Percentiles rank a stretch among this genome's conserved stretches.
These are phyloP conservation scores for Bacidia gigantensis DNA, from an alignment of 495 filamentous ascomycete genomes.

Conservation along the genomic window DNA sequence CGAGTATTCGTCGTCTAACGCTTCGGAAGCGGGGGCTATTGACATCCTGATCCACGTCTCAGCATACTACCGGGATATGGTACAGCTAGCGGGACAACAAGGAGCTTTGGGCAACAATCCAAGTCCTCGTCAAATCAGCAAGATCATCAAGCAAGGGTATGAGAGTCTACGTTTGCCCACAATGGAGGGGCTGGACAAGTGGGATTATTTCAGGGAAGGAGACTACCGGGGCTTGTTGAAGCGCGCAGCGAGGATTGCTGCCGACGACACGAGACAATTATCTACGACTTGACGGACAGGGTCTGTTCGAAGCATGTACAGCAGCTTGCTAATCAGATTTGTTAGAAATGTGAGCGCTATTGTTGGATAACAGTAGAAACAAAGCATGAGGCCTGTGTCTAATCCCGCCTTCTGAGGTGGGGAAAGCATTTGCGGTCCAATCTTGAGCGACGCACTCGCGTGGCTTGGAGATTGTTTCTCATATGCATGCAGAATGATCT, in stretches of 20 bases:
- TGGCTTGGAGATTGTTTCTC: not conserved
- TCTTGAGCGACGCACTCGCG: not conserved
- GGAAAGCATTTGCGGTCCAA: not conserved
- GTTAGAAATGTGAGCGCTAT: not conserved
- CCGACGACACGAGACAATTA: constrained; percentile 29
- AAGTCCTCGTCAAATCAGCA: constrained; percentile 70
- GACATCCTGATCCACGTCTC: constrained; percentile 74
- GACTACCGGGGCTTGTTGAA: constrained; percentile 70
- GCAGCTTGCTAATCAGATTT: not conserved
- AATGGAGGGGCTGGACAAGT: constrained; percentile 67
- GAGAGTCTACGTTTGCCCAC: constrained; percentile 82
- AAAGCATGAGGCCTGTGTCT: not conserved
- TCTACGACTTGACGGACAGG: not conserved
- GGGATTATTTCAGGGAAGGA: constrained; percentile 52
- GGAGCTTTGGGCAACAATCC: constrained; percentile 41
- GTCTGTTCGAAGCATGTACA: not conserved
- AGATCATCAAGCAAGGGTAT: constrained; percentile 90
- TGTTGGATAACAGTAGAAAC: not conserved
- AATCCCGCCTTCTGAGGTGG: not conserved
- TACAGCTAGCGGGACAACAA: constrained; percentile 47
- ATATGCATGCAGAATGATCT: not conserved
- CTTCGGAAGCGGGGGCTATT: constrained; percentile 42
- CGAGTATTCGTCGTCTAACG: constrained; percentile 12
- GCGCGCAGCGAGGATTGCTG: constrained; percentile 65
- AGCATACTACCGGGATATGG: constrained; percentile 70